These are phyloP conservation scores for Pyrenochaeta sp. DNA, from an alignment of 2,329 filamentous ascomycete species.

Conservation along the genomic window DNA sequence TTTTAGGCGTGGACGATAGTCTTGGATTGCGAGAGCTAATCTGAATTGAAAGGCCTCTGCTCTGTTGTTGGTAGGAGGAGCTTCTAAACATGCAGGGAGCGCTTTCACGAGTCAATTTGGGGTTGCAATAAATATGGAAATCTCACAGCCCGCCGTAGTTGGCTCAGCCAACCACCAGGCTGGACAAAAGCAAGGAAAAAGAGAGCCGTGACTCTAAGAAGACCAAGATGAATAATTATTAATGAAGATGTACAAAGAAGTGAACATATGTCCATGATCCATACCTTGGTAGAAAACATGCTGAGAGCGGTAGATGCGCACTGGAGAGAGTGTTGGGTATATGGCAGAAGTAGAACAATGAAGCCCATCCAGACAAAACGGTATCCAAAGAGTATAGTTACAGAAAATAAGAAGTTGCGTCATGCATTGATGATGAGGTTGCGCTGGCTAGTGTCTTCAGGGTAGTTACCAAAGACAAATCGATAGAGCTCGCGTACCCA, in stretches of 20 bases:
- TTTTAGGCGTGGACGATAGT: no score
- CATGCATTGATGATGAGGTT: conserved; percentile 67
- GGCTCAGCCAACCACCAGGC: no score
- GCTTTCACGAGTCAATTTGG: no score
- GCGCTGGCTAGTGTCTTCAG: conserved; percentile 77
- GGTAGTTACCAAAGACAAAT: conserved; percentile 82
- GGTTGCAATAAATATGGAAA: no score
- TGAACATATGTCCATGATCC: conserved; percentile 12
- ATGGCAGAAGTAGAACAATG: conserved; percentile 31
- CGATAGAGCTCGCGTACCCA: conserved; percentile 85
- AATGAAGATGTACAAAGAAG: conserved; percentile 21
- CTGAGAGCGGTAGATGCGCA: conserved; percentile 18
- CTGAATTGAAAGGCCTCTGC: no score
- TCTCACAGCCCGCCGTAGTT: no score
- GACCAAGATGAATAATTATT: conserved; percentile 5
- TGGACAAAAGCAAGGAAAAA: neutral
- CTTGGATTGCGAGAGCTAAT: no score
- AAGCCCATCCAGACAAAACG: conserved; percentile 14
- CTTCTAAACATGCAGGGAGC: no score
- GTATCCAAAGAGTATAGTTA: conserved; percentile 2
- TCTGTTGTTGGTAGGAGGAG: no score
- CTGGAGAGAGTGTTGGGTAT: conserved; percentile 41
- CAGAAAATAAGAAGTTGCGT: conserved; percentile 5
- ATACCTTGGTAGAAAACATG: conserved; percentile 11
- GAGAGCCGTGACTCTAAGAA: neutral